Conservation (phyloP, 225 moss, liverwort and hornwort species). For the Anthoceros angustus region DNA sequence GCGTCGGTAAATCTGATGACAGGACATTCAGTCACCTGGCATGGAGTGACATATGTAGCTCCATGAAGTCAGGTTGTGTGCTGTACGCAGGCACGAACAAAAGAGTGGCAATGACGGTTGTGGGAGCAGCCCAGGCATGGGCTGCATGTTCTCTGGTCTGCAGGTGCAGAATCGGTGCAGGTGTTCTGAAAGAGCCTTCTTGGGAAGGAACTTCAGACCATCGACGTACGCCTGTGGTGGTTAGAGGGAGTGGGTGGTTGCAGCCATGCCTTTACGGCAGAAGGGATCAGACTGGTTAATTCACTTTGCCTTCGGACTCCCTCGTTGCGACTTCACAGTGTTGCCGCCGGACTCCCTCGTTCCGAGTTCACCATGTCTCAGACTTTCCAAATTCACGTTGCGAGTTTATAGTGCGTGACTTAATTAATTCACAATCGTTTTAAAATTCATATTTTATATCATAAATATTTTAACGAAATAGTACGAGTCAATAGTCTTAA, state of each 20-base stretch:
- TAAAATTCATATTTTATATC: no score
- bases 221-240: background rate
- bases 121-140: background rate
- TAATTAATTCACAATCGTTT: no score
- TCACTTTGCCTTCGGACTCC: no score
- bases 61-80: background rate
- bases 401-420: no score
- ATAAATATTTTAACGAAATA: no score
- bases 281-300: background rate
- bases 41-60: background rate
- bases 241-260: background rate
- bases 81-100: no score
- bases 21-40: no score
- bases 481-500: no score
- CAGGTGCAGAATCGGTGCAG: background rate
- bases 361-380: no score
- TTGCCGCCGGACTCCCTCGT: no score
- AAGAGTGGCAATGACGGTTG: background rate
- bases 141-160: background rate
- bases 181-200: background rate
- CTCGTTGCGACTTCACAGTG: no score
- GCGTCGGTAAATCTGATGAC: background rate
- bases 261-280: background rate
- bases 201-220: background rate
- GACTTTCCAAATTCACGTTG: no score